Base-by-base conservation (phyloP, 192 early-diverging fungal genomes). In the Podila verticillata region DNA sequence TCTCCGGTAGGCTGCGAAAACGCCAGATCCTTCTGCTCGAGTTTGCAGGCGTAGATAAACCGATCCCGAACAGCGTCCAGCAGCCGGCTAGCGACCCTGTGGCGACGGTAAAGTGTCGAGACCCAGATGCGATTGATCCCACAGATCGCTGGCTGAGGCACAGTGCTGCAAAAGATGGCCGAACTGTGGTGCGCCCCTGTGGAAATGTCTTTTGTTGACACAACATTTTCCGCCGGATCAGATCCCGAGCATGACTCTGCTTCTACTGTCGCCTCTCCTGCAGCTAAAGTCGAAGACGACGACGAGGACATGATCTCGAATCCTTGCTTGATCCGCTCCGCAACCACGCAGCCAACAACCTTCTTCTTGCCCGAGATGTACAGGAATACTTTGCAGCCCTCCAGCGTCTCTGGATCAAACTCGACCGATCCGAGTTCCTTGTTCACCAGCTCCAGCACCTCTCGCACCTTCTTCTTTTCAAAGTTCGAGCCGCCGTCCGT, bases 101-200 rank as follows among this genome's bases (percentile, higher is more conserved):
- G 73, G 3, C 85, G 72, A 7, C 85, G 79, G 29, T 66, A 39
- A 5, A 73, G 63, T 39, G 57, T 30, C 5, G 74, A 84, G 30
- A 86, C 85, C 85, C 85, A 86, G 30, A 86, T 83, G 7, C 85
- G 83, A 44, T 70, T 84, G 61, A 86, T 84, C 36, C 85, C 85
- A 70, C 85, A 86, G 48, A 82, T 72, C 12, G 83, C 78, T 4
- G 63, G 79, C 44, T 80, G 28, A 19, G 74, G 64, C 1, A 70
- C 75, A 0, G 65, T 86, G 57, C 80, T 82, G 44, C 75, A 86
- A 57, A 82, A 82, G 7, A 82, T 73, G 1, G 74, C 79, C 12
- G 82, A 82, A 20, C 73, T 72, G 32, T 57, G 66, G 47, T 57
- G 51, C 3, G 17, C 39, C 17, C 39, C 17, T 44, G 39, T 2